Evolutionary conservation across 192 early-diverging fungal species (phyloP).

Genomic region (Backusella mclennaniae): DNA sequence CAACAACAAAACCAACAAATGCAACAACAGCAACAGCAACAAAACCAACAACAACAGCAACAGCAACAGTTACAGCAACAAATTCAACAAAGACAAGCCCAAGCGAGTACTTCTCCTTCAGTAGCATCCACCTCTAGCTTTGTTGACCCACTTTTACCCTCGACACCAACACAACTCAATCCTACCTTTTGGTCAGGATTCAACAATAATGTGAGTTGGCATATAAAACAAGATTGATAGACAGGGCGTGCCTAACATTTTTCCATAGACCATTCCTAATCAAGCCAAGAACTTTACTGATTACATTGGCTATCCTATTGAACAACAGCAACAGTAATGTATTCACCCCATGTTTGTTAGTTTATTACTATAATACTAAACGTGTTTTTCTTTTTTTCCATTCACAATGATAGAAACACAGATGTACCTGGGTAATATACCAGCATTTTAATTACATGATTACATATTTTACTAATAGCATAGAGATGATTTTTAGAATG

Average conservation of each 20-base stretch:
- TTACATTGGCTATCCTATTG: constrained; percentile 22
- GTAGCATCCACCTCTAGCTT: constrained; percentile 16
- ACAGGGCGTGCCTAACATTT: not conserved
- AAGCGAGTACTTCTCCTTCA: constrained; percentile 3
- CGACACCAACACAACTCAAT: constrained; percentile 8
- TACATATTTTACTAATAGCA: not conserved
- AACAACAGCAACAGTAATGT: not conserved
- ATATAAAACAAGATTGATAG: not conserved
- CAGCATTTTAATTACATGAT: not conserved
- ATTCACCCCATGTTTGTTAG: not conserved
- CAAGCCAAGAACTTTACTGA: constrained; percentile 32
- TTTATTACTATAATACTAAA: not conserved
- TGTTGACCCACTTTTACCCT: constrained; percentile 25
- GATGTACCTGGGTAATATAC: constrained; percentile 11
- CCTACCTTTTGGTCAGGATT: constrained; percentile 27
- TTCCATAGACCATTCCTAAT: constrained; percentile 27
- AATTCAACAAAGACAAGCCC: not conserved
- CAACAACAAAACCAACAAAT: not conserved
- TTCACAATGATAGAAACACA: not conserved
- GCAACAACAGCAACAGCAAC: not conserved
- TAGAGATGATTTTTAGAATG: constrained; percentile 3
- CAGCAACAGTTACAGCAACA: constrained; percentile 3
- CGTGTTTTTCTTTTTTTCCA: not conserved
- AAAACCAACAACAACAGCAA: not conserved
- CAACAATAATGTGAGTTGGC: constrained; percentile 18